phyloP scores from a whole-genome alignment of 768 basidiomycete genomes.

The Leccinum subgranulosum region DNA sequence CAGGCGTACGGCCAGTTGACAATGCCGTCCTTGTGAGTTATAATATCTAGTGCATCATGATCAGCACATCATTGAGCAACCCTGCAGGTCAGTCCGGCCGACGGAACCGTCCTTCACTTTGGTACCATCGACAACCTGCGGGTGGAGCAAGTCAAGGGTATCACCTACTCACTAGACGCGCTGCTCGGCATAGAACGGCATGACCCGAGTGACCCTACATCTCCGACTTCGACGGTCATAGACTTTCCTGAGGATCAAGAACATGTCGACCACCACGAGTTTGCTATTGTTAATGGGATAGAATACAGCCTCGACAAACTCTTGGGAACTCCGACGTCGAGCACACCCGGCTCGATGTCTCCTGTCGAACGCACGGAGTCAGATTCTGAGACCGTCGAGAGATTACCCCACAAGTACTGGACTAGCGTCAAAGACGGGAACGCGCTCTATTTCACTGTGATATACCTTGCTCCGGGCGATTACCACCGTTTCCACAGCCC shows the following conservation, averaged over 20 bases:
- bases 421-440: conserved; percentile 68
- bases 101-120: conserved; percentile 90
- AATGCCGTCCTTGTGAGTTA: conserved; percentile 63
- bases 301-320: conserved; percentile 92
- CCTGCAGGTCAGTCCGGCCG: conserved; percentile 84
- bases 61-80: neutral
- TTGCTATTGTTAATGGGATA: conserved; percentile 96
- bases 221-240: conserved; percentile 39
- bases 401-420: conserved; percentile 53
- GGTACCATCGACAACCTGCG: conserved; percentile 75
- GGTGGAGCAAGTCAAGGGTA: conserved; percentile 97
- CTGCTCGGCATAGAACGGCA: conserved; percentile 72
- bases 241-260: conserved; percentile 45
- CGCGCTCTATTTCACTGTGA: conserved; percentile 86
- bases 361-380: conserved; percentile 22
- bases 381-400: conserved; percentile 21
- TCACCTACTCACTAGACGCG: conserved; percentile 94
- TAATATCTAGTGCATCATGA: neutral
- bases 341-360: conserved; percentile 39
- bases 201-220: conserved; percentile 40
- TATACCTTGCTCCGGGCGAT: conserved; percentile 97
- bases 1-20: conserved; percentile 78
- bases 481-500: conserved; percentile 98
- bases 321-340: conserved; percentile 53
- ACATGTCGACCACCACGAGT: conserved; percentile 81